A percentile compares a stretch with the other conserved stretches of the same genome.
phyloP scores from a whole-genome alignment of 768 basidiomycete genomes.

The Agaricus subrufescens region DNA sequence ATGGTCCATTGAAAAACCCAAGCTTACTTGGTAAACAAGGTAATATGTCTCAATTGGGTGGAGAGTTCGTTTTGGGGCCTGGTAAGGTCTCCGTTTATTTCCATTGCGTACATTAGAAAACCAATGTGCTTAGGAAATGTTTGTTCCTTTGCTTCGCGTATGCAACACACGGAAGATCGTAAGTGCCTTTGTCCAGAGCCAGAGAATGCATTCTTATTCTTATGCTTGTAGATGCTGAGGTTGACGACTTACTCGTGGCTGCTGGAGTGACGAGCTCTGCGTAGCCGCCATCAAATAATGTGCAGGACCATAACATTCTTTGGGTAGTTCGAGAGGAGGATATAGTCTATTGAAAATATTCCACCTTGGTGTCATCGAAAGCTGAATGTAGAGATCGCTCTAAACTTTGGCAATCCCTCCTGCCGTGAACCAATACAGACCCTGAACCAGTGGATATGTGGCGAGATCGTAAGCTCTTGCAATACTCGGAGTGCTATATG shows the following conservation, averaged over 20 bases:
- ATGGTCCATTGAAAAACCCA: conserved; percentile 38
- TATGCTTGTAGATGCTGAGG: conserved; percentile 37
- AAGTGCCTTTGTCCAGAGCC: conserved; percentile 18
- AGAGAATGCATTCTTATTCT: conserved; percentile 10
- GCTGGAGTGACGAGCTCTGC: conserved; percentile 27
- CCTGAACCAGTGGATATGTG: too few relatives aligned
- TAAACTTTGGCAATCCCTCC: too few relatives aligned
- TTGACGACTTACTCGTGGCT: conserved; percentile 41
- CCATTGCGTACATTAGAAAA: background rate
- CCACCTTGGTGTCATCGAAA: too few relatives aligned
- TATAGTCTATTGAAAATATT: too few relatives aligned
- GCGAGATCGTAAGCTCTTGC: too few relatives aligned
- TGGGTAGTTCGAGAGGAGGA: too few relatives aligned
- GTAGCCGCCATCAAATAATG: too few relatives aligned
- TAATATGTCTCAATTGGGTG: conserved; percentile 54
- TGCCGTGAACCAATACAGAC: too few relatives aligned
- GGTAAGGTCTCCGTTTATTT: conserved; percentile 26
- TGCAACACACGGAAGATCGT: conserved; percentile 64
- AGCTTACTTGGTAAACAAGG: conserved; percentile 55
- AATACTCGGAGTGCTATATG: too few relatives aligned
- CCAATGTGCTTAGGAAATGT: conserved; percentile 25
- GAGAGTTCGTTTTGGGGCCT: conserved; percentile 59
- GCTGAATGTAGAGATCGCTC: too few relatives aligned
- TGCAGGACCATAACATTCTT: too few relatives aligned
- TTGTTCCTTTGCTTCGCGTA: conserved; percentile 50